Percentiles rank a stretch among this genome's conserved stretches.
Evolutionary conservation across 2,329 filamentous ascomycete species (phyloP).

Genomic region (Emergomyces pasteurianus): DNA sequence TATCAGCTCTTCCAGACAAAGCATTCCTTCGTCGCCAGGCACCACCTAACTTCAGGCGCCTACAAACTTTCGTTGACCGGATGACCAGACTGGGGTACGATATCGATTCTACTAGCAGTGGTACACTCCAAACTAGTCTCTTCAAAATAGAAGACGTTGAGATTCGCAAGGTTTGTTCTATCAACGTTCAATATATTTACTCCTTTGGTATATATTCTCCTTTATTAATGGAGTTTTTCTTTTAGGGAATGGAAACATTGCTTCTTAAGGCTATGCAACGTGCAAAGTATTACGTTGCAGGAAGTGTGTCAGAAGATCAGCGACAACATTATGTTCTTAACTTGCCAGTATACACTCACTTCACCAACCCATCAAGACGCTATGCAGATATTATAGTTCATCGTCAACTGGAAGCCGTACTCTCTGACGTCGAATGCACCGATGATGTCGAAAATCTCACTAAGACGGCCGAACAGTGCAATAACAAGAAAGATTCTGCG

Average conservation of each 20-base stretch:
- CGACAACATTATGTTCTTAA: slow-evolving; percentile 88
- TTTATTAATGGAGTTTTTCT: slow-evolving; percentile 10
- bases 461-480: slow-evolving; percentile 91
- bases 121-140: slow-evolving; percentile 81
- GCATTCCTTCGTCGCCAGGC: slow-evolving; percentile 81
- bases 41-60: slow-evolving; percentile 72
- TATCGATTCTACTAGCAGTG: slow-evolving; percentile 80
- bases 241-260: slow-evolving; percentile 80
- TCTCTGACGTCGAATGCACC: slow-evolving; percentile 76
- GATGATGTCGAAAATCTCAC: slow-evolving; percentile 80
- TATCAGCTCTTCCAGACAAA: slow-evolving; percentile 71
- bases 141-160: slow-evolving; percentile 86
- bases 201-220: not conserved
- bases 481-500: slow-evolving; percentile 97
- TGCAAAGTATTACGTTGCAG: slow-evolving; percentile 84
- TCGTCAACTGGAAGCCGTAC: slow-evolving; percentile 76
- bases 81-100: slow-evolving; percentile 88
- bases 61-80: slow-evolving; percentile 82
- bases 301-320: slow-evolving; percentile 64
- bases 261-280: slow-evolving; percentile 91
- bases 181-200: not conserved
- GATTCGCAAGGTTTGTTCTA: slow-evolving; percentile 57
- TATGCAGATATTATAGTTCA: slow-evolving; percentile 94
- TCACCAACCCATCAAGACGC: slow-evolving; percentile 86
- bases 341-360: slow-evolving; percentile 89